Conservation (phyloP, 352 stramenopile genomes). For the Globisporangium cylindrosporum region DNA sequence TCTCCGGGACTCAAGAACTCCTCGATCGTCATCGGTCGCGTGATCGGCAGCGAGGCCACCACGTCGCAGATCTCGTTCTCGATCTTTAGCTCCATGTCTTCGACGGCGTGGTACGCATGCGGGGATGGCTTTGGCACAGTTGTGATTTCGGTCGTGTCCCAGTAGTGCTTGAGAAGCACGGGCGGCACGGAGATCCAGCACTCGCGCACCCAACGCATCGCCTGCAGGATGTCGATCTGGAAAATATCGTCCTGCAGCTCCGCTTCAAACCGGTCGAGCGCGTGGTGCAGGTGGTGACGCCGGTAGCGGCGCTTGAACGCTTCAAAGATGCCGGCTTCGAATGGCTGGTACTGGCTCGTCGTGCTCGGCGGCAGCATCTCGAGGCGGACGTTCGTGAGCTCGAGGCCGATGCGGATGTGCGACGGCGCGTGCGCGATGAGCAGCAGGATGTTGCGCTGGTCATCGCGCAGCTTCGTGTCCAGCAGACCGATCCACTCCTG, state of each 20-base stretch:
- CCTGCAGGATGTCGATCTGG: constrained; percentile 42
- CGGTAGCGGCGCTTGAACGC: constrained; percentile 56
- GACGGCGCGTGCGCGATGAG: constrained; percentile 39
- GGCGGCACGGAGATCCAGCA: constrained; percentile 37
- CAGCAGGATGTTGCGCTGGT: constrained; percentile 39
- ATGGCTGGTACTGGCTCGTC: constrained; percentile 28
- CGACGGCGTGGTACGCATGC: constrained; percentile 24
- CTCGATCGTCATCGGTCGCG: constrained; percentile 42
- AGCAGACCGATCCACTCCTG: constrained; percentile 49
- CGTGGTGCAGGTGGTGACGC: constrained; percentile 51
- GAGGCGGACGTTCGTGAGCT: constrained; percentile 51
- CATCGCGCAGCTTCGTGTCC: constrained; percentile 47
- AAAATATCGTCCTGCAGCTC: constrained; percentile 42
- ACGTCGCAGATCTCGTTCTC: constrained; percentile 50
- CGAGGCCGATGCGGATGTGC: constrained; percentile 46
- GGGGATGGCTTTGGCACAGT: constrained; percentile 16
- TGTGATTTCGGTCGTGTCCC: constrained; percentile 32
- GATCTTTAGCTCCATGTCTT: constrained; percentile 38
- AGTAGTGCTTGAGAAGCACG: constrained; percentile 41
- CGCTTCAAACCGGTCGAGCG: constrained; percentile 49
- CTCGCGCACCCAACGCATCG: constrained; percentile 50
- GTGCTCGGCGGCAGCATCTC: constrained; percentile 40
- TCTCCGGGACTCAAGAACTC: constrained; percentile 48
- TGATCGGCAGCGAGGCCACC: constrained; percentile 34
- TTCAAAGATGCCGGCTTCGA: constrained; percentile 41